Evolutionary conservation across 202 grass and related monocot genomes (phyloP), one percentile per base, ranked within the genome.

Genomic region (Schoenoplectus tabernaemontani): DNA sequence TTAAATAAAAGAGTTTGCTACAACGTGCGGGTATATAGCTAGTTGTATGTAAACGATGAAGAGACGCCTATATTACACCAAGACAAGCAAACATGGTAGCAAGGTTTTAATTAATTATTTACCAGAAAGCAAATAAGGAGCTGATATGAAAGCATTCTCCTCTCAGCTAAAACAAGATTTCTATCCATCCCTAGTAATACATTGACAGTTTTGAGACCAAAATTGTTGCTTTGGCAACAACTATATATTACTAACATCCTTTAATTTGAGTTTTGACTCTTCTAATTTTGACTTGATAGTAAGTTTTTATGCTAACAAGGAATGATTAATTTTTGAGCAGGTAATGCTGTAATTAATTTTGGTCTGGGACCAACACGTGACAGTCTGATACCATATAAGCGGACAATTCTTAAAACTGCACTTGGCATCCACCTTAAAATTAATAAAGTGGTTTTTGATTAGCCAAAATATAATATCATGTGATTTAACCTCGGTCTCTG

Each of bases 381-480:
- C 7, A 51, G 33, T n/a, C n/a, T n/a, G n/a, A n/a, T n/a, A n/a
- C n/a, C 62, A 15, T 62, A 6, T 16, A 19, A 19, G 19, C n/a
- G n/a, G n/a, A n/a, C 15, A 56, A 56, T n/a, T 56, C 51, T 1
- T 56, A 63, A 69, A 44, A 56, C 48, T 11, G 8, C 47, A 75
- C 71, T 56, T 56, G 48, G 56, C 16, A 75, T 54, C 47, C 30
- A 75, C 2, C 15, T n/a, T 75, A 56, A 75, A 71, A 67, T 70
- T 73, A 82, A 37, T 75, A 75, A 75, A 54, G 26, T 33, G 41
- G 5, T n/a, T 73, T 77, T 85, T 85, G 48, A 76, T 82, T 66
- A 64, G 22, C 39, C 17, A 33, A 50, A 88, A 81, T 10, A 61
- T 82, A 84, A 76, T 71, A 64, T 74, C 88, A 91, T 78, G 74